Percentiles rank a stretch among this genome's conserved stretches.
Conservation (phyloP, 176 grass and related monocot species). For the Zizania latifolia region DNA sequence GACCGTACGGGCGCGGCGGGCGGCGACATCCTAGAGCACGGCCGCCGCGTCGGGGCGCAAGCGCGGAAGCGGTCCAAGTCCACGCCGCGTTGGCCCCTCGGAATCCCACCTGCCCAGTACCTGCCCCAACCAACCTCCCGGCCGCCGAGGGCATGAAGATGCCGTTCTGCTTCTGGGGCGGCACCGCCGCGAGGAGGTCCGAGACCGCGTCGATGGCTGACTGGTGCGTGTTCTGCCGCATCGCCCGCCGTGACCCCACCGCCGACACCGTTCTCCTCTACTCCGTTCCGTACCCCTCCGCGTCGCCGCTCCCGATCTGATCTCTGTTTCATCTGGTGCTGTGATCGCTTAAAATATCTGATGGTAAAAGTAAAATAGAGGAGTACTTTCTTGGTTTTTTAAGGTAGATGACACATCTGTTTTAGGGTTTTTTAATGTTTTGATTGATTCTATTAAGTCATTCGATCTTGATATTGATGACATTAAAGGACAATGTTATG, state of each 20-base stretch:
- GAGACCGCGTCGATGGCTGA: slow-evolving; percentile 17
- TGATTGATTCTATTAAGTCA: no score
- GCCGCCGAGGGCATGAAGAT: slow-evolving; percentile 23
- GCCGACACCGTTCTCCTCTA: slow-evolving; percentile 49
- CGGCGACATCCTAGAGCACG: slow-evolving; percentile 16
- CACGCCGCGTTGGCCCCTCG: slow-evolving; percentile 13
- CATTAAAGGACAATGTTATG: no score
- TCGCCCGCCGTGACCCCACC: slow-evolving; percentile 47
- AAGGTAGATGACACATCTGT: no score
- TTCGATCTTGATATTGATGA: no score
- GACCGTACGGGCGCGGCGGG: not conserved
- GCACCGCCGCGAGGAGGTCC: slow-evolving; percentile 8
- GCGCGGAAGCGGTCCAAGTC: slow-evolving; percentile 22
- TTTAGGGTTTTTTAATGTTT: no score
- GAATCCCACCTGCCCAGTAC: not conserved
- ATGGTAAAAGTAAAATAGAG: no score
- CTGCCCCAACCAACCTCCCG: no score
- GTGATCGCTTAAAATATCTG: no score
- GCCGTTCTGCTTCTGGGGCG: slow-evolving; percentile 42
- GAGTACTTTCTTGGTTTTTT: no score
- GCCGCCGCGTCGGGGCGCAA: not conserved
- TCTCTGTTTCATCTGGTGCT: no score
- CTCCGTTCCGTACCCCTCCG: slow-evolving; percentile 45
- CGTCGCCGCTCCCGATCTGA: no score
- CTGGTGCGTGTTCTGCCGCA: slow-evolving; percentile 77